Evolutionary conservation across 1,284 basidiomycete species (phyloP).

Genomic region (Moesziomyces sp.): DNA sequence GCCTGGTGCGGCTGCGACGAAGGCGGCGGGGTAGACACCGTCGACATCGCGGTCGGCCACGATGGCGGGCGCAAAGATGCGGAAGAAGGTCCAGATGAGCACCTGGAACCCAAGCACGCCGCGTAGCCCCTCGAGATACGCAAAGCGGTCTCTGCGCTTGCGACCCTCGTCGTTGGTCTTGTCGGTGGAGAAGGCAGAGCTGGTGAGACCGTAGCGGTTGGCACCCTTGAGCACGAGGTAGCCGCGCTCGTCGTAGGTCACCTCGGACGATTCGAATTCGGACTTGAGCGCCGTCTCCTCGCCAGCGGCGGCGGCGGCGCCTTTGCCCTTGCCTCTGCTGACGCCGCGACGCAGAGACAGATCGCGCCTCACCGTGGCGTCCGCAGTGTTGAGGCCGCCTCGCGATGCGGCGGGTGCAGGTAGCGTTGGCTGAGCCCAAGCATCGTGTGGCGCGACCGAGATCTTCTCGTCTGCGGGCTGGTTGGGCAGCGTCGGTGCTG

Average conservation of each 20-base stretch:
- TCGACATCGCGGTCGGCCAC: conserved; percentile 46
- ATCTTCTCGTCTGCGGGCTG: conserved; percentile 15
- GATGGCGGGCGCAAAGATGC: conserved; percentile 56
- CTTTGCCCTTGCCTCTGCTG: background rate
- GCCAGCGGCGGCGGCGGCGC: no score
- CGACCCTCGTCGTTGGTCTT: conserved; percentile 39
- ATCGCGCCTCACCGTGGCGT: conserved; percentile 8
- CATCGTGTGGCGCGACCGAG: conserved; percentile 12
- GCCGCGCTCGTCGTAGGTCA: conserved; percentile 25
- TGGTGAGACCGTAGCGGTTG: conserved; percentile 35
- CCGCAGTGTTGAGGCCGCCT: no score
- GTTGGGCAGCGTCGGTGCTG: background rate
- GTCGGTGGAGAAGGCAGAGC: conserved; percentile 18
- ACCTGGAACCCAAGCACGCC: conserved; percentile 53
- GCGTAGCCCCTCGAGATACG: conserved; percentile 47
- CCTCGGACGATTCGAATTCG: conserved; percentile 10
- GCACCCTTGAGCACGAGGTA: conserved; percentile 30
- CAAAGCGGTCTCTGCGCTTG: conserved; percentile 10
- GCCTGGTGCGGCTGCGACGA: conserved; percentile 11
- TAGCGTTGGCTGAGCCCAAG: conserved; percentile 3
- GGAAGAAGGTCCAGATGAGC: conserved; percentile 57
- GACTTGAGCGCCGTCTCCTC: conserved; percentile 9
- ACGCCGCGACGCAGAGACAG: conserved; percentile 18
- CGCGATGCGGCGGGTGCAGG: background rate
- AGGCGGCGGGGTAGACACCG: conserved; percentile 44